Conservation (phyloP, 495 filamentous ascomycete species). For the Trichoderma asperelloides region DNA sequence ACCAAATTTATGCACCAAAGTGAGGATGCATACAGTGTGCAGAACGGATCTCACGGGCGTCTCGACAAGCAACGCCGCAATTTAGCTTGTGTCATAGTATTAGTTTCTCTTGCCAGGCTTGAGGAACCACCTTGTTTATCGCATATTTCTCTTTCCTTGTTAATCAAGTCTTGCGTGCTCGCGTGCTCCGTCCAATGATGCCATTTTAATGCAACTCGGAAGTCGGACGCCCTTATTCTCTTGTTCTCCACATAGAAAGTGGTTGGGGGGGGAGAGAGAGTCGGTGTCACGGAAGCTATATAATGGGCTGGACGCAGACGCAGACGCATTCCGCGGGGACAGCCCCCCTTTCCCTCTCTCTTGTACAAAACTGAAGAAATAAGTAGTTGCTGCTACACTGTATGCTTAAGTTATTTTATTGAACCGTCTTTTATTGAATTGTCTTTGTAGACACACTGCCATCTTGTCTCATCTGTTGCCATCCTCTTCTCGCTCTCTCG, state of each 20-base stretch:
- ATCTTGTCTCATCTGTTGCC: no score
- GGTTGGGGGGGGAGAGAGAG: background rate
- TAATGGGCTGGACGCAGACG: background rate
- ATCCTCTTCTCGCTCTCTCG: no score
- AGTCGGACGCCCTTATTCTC: background rate
- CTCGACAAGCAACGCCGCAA: no score
- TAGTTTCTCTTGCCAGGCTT: background rate
- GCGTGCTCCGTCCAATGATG: constrained; percentile 2
- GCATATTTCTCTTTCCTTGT: no score
- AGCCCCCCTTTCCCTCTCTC: background rate
- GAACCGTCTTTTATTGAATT: no score
- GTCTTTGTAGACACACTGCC: no score
- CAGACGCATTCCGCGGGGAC: background rate
- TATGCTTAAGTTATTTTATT: no score
- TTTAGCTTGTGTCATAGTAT: background rate
- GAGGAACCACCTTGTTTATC: background rate
- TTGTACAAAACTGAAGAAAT: background rate
- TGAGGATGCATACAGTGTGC: background rate
- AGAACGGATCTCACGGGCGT: background rate
- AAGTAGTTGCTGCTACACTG: no score
- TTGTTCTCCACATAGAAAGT: background rate
- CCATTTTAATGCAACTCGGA: background rate
- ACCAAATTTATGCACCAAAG: constrained; percentile 5
- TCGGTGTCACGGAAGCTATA: background rate
- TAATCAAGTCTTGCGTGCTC: background rate